Base-by-base conservation (phyloP, 306 rosid species). In the Dalbergia cochinchinensis region DNA sequence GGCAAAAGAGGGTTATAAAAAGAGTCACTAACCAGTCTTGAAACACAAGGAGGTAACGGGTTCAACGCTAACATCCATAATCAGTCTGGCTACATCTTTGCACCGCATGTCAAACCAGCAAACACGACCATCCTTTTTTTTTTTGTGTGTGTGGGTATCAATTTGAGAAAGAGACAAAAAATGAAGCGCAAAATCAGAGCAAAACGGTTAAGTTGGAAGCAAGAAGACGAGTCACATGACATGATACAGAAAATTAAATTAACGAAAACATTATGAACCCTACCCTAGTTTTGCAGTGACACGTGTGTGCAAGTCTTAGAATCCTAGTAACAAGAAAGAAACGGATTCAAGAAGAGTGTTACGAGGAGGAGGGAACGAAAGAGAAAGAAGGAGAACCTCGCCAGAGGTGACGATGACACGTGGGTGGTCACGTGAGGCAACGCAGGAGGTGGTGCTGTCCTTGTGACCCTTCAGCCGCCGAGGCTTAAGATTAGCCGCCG, bases 91-190 rank as follows among this genome's bases (percentile, higher is more conserved):
- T 5, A 48, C 94, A 69, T 91, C 91, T 71, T 76, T 84, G 88
- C 97, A 88, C 63, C 97, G 88, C 96, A 94, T 73, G 75, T 92
- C 98, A 84, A 94, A 94, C 98, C 97, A 94, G 87, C 97, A 92
- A 78, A 94, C 88, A 45, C 91, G 85, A 59, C 97, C 98, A 82
- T 94, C 98, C 98, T 69, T 71, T 50, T 53, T 14, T 89, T 54
- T 22, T 26, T 59, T 20, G 26, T 9, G 11, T n/a, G n/a, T 37
- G 5, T 4, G 41, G 16, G 14, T 14, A 12, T 50, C 57, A 50
- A 50, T 50, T 3, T 12, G n/a, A 71, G 12, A 55, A 70, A 8
- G 18, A 65, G 10, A n/a, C 9, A 61, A 62, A 11, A 65, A 62
- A 8, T 13, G 7, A 22, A 10, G 7, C 55, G 11, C 57, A 11